Evolutionary conservation across 1,284 basidiomycete genomes (phyloP).

Genomic region (Tilletia walkeri): DNA sequence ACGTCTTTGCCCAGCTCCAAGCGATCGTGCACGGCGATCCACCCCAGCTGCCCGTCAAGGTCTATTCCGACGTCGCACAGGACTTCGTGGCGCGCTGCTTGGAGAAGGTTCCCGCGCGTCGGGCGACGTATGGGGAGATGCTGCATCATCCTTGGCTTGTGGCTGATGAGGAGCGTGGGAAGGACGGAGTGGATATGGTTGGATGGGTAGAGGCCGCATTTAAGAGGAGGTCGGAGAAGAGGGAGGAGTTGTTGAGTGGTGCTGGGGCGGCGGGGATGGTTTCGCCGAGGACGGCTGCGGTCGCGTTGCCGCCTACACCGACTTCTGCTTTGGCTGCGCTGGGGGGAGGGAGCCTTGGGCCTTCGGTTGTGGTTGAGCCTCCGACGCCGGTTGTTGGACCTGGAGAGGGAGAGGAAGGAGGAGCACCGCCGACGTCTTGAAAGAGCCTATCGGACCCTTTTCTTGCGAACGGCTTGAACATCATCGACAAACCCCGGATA

Average conservation of each 20-base stretch:
- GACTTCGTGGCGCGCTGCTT: constrained; percentile 53
- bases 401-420: no score
- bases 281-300: background rate
- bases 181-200: constrained; percentile 55
- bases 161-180: constrained; percentile 49
- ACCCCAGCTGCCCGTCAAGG: constrained; percentile 69
- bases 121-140: constrained; percentile 82
- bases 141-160: constrained; percentile 74
- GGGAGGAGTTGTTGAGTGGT: background rate
- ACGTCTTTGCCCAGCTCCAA: constrained; percentile 92
- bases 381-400: background rate
- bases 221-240: constrained; percentile 18
- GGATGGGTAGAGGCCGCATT: constrained; percentile 47
- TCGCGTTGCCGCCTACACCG: background rate
- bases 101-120: constrained; percentile 61
- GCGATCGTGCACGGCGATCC: constrained; percentile 94
- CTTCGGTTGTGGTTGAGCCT: constrained; percentile 5
- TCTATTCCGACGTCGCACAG: constrained; percentile 53
- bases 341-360: background rate
- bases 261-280: background rate
- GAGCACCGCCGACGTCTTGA: no score
- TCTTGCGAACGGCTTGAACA: no score
- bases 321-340: background rate
- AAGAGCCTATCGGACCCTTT: no score
- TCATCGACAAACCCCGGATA: no score